Conservation (phyloP, 1,139 yeast species). For the Diutina scorzettiae region DNA sequence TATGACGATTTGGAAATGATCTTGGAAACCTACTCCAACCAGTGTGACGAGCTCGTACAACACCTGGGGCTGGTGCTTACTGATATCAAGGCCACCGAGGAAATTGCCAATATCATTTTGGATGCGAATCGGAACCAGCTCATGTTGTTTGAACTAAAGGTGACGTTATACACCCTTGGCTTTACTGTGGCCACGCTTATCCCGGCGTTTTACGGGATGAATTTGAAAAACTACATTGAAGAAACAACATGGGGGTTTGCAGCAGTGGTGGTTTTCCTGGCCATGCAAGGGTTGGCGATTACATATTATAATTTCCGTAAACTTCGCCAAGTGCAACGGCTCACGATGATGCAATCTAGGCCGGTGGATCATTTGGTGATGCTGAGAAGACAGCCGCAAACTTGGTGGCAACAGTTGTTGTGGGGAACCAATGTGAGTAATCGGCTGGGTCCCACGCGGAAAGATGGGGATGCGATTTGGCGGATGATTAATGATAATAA, state of each 20-base stretch:
- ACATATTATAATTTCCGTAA: slow-evolving; percentile 34
- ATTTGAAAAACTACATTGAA: slow-evolving; percentile 79
- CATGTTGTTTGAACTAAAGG: slow-evolving; percentile 78
- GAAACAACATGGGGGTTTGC: slow-evolving; percentile 60
- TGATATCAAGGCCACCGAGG: slow-evolving; percentile 90
- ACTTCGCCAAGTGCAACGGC: slow-evolving; percentile 43
- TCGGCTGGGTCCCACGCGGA: slow-evolving; percentile 24
- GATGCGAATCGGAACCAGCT: slow-evolving; percentile 92
- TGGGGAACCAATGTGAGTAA: slow-evolving; percentile 12
- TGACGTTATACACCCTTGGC: slow-evolving; percentile 79
- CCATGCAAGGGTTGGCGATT: slow-evolving; percentile 33
- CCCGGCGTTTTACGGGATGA: slow-evolving; percentile 92
- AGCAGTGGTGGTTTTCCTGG: slow-evolving; percentile 38
- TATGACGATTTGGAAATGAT: slow-evolving; percentile 80
- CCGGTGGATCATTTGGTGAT: neutral
- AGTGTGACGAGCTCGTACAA: slow-evolving; percentile 94
- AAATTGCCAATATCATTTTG: slow-evolving; percentile 84
- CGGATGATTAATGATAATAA: slow-evolving; percentile 61
- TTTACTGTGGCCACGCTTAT: slow-evolving; percentile 60
- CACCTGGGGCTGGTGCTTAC: slow-evolving; percentile 74
- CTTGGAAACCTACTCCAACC: slow-evolving; percentile 85
- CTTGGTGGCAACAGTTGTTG: slow-evolving; percentile 16
- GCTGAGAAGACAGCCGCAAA: neutral
- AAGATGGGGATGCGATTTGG: slow-evolving; percentile 56
- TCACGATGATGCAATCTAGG: slow-evolving; percentile 38